Evolutionary conservation across 176 grass and related monocot species (phyloP).

Genomic region (Aegilops longissima): DNA sequence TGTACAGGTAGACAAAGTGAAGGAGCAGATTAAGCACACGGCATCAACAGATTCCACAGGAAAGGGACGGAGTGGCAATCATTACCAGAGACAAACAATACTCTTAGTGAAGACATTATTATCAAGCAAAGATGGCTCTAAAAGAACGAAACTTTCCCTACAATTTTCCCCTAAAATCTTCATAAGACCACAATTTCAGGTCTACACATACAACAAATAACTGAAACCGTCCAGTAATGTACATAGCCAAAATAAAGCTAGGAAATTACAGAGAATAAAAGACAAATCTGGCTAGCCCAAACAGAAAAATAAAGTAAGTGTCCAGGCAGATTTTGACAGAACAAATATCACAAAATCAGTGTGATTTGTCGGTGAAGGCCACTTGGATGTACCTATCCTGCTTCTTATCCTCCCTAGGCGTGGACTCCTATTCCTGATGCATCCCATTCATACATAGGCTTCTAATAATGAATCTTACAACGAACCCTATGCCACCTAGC

Average conservation of each 20-base stretch:
- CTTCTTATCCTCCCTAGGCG: no score
- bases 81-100: not conserved
- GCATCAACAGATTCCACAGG: not conserved
- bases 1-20: not conserved
- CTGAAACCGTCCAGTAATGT: not conserved
- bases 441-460: no score
- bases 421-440: no score
- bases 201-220: not conserved
- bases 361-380: no score
- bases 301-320: no score
- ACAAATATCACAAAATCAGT: no score
- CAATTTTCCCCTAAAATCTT: not conserved
- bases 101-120: not conserved
- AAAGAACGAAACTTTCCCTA: not conserved
- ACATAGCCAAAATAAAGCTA: not conserved
- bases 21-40: not conserved
- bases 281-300: no score
- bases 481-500: no score
- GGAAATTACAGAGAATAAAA: not conserved
- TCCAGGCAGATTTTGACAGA: no score
- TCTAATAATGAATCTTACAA: no score
- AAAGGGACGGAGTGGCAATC: not conserved
- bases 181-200: not conserved
- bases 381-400: no score
- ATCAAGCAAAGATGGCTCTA: not conserved